Evolutionary conservation across 805 yeast genomes (phyloP).

Genomic region (Debaryomyces hansenii): DNA sequence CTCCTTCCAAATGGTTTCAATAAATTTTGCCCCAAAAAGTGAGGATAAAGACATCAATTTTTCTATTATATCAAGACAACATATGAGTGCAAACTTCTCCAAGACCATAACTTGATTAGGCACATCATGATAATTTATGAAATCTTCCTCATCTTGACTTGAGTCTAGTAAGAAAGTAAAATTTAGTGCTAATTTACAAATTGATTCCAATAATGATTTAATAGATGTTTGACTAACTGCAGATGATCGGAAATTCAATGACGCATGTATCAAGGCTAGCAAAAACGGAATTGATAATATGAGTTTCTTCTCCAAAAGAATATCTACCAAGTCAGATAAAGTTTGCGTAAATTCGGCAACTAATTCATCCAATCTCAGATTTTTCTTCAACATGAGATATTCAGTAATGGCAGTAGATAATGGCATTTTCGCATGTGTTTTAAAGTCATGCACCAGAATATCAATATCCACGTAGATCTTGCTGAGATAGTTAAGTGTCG

Average conservation of each 20-base stretch:
- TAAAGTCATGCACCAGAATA: slow-evolving; percentile 13
- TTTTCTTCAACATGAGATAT: slow-evolving; percentile 44
- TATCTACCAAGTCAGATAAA: slow-evolving; percentile 24
- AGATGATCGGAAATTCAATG: slow-evolving; percentile 59
- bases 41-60: slow-evolving; percentile 32
- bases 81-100: slow-evolving; percentile 50
- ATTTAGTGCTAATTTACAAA: slow-evolving; percentile 16
- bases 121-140: slow-evolving; percentile 26
- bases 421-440: slow-evolving; percentile 29
- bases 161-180: slow-evolving; percentile 28
- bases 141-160: slow-evolving; percentile 25
- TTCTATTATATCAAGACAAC: slow-evolving; percentile 59
- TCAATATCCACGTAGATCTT: slow-evolving; percentile 29
- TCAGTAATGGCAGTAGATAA: slow-evolving; percentile 37
- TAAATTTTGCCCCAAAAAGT: slow-evolving; percentile 19
- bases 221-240: slow-evolving; percentile 48
- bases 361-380: slow-evolving; percentile 50
- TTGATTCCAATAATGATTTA: slow-evolving; percentile 10
- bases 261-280: slow-evolving; percentile 54
- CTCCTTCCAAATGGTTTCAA: slow-evolving; percentile 22
- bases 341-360: slow-evolving; percentile 37
- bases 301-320: slow-evolving; percentile 23
- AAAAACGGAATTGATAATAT: slow-evolving; percentile 58
- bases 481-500: slow-evolving; percentile 30
- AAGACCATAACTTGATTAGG: slow-evolving; percentile 35